Conservation (phyloP, 176 grass and related monocot genomes). For the Pontederia crassipes region DNA sequence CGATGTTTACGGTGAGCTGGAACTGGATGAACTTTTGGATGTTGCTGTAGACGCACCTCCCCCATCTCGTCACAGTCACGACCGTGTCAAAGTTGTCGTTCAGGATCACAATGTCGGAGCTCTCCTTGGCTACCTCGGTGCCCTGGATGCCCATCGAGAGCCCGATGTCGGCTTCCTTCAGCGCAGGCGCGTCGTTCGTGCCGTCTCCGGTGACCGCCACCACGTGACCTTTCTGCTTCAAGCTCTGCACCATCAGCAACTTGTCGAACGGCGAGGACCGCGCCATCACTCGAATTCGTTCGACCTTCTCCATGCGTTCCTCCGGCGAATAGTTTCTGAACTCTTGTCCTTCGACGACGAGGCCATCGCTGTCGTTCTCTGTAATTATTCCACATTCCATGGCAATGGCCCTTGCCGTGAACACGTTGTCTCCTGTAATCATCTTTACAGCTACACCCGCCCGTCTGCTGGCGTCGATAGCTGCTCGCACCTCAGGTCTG, state of each 20-base stretch:
- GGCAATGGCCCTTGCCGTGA: slow-evolving; percentile 70
- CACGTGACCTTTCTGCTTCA: slow-evolving; percentile 82
- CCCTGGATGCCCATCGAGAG: slow-evolving; percentile 85
- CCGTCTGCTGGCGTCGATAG: slow-evolving; percentile 41
- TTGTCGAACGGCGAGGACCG: slow-evolving; percentile 69
- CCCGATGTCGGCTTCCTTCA: slow-evolving; percentile 76
- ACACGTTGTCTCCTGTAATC: slow-evolving; percentile 91
- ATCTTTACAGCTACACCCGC: slow-evolving; percentile 68
- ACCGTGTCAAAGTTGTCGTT: slow-evolving; percentile 85
- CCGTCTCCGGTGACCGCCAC: slow-evolving; percentile 86
- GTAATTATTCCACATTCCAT: slow-evolving; percentile 60
- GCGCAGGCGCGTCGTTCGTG: slow-evolving; percentile 73
- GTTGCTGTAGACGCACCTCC: slow-evolving; percentile 78
- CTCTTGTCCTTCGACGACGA: slow-evolving; percentile 59
- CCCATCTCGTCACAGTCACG: slow-evolving; percentile 64
- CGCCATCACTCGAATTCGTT: slow-evolving; percentile 67
- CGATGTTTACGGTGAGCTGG: slow-evolving; percentile 80
- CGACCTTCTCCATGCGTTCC: slow-evolving; percentile 40
- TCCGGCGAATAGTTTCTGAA: slow-evolving; percentile 50
- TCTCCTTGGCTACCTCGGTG: slow-evolving; percentile 83
- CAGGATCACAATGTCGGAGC: slow-evolving; percentile 77
- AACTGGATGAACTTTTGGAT: slow-evolving; percentile 92
- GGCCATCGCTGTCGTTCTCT: not conserved
- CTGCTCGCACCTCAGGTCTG: slow-evolving; percentile 44
- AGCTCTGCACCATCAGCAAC: slow-evolving; percentile 53